Conservation (phyloP, 2,329 filamentous ascomycete species). For the Canariomyces notabilis region DNA sequence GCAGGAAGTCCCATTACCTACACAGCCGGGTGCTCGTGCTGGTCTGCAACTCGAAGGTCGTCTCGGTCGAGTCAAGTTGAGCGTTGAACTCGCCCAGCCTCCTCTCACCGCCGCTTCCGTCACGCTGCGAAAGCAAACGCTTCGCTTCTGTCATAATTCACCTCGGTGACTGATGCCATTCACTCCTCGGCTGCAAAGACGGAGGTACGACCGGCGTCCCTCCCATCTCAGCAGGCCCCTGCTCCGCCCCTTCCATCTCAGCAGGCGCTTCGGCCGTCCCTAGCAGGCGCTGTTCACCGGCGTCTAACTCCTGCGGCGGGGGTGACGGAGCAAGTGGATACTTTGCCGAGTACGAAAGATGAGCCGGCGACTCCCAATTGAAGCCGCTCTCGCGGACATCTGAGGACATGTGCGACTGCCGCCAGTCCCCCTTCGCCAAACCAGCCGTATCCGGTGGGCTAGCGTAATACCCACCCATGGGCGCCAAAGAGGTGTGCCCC, state of each 20-base stretch:
- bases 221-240: slow-evolving; percentile 27
- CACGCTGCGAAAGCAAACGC: not conserved
- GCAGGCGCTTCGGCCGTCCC: slow-evolving; percentile 15
- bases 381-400: slow-evolving; percentile 19
- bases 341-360: slow-evolving; percentile 15
- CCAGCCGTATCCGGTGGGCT: slow-evolving; percentile 10
- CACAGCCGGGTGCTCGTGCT: not conserved
- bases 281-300: slow-evolving; percentile 10
- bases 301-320: slow-evolving; percentile 16
- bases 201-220: slow-evolving; percentile 16
- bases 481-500: slow-evolving; percentile 9
- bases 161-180: not conserved
- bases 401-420: slow-evolving; percentile 9
- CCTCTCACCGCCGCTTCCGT: not conserved
- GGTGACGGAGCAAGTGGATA: slow-evolving; percentile 12
- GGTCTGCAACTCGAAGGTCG: not conserved
- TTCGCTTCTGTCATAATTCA: not conserved
- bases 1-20: not conserved
- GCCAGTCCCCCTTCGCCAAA: slow-evolving; percentile 21
- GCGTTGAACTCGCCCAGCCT: not conserved
- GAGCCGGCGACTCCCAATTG: slow-evolving; percentile 27
- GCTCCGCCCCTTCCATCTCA: slow-evolving; percentile 25
- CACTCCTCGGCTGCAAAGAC: not conserved
- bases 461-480: slow-evolving; percentile 12
- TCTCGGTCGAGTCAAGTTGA: not conserved